phyloP scores from a whole-genome alignment of 441 rosid genomes.

The Pelargonium citronellum region DNA sequence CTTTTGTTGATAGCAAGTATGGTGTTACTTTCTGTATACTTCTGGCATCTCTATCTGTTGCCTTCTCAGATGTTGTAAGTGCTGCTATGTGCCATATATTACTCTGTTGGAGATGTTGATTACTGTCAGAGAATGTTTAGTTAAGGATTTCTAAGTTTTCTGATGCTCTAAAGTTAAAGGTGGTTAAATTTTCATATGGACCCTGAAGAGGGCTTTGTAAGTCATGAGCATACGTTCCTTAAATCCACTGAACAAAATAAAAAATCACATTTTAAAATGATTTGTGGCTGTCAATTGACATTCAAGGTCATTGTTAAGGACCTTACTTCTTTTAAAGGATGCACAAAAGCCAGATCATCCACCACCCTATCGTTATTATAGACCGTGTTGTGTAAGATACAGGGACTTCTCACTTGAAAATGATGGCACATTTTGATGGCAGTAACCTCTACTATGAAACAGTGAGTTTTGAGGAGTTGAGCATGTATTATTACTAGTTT shows the following conservation, averaged over 20 bases:
- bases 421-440: neutral
- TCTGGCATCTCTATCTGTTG: constrained; percentile 94
- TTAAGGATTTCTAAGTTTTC: neutral
- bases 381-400: neutral
- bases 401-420: neutral
- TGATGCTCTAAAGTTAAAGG: neutral
- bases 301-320: neutral
- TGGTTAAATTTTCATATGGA: neutral
- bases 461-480: neutral
- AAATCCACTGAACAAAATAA: neutral
- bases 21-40: constrained; percentile 74
- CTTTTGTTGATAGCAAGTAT: constrained; percentile 76
- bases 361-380: neutral
- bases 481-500: no score
- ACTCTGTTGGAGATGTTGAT: neutral
- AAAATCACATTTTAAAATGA: neutral
- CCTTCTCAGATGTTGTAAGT: constrained; percentile 91
- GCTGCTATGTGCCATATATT: neutral
- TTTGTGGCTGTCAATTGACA: neutral
- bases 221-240: neutral
- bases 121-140: neutral
- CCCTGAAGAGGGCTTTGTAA: neutral
- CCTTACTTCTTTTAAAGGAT: neutral
- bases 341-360: neutral
- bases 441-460: neutral